These are phyloP conservation scores for Daldinia childiae DNA, from an alignment of 495 filamentous ascomycete species.

Conservation along the genomic window DNA sequence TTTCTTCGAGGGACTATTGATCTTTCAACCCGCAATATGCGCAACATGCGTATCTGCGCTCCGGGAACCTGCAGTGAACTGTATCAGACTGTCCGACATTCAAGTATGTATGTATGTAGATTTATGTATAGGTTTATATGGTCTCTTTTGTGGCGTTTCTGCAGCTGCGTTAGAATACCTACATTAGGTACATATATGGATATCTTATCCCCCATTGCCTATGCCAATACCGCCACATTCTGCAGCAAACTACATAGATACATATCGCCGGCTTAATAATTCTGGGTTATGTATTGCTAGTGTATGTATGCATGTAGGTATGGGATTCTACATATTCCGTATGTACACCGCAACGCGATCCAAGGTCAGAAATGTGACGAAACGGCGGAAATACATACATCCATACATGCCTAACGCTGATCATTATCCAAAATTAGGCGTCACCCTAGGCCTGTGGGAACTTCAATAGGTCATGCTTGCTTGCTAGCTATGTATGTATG, in stretches of 20 bases:
- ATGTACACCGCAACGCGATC: too few relatives aligned
- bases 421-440: slow-evolving; percentile 32
- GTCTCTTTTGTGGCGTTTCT: too few relatives aligned
- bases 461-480: neutral
- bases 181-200: too few relatives aligned
- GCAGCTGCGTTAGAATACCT: too few relatives aligned
- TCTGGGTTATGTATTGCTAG: too few relatives aligned
- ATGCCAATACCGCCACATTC: too few relatives aligned
- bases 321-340: neutral
- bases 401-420: slow-evolving; percentile 8
- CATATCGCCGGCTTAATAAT: too few relatives aligned
- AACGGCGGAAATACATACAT: slow-evolving; percentile 20
- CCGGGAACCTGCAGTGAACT: slow-evolving; percentile 22
- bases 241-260: too few relatives aligned
- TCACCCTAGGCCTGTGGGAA: neutral
- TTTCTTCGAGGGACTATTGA: slow-evolving; percentile 29
- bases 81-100: slow-evolving; percentile 33
- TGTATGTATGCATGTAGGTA: too few relatives aligned
- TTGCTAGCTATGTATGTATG: neutral
- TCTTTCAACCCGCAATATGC: slow-evolving; percentile 30
- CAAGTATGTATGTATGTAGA: neutral
- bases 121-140: too few relatives aligned
- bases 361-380: slow-evolving; percentile 24
- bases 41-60: slow-evolving; percentile 33
- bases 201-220: too few relatives aligned